These are phyloP conservation scores for Myxozyma sirexii DNA, from an alignment of 805 yeast species.

Conservation along the genomic window DNA sequence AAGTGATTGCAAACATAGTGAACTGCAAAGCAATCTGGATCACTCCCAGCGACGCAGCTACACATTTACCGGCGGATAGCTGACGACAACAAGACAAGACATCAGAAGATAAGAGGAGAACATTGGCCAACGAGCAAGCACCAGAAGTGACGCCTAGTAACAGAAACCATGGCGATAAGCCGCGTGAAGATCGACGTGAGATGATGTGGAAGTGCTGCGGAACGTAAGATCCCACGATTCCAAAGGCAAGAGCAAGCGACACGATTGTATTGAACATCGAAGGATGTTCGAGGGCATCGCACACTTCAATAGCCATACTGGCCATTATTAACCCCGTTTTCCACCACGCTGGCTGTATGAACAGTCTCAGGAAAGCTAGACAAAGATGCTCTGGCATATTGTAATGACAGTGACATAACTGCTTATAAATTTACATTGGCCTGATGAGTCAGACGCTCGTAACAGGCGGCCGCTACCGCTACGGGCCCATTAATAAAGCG, in stretches of 20 bases:
- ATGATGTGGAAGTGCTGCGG: slow-evolving; percentile 74
- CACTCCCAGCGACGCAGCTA: slow-evolving; percentile 66
- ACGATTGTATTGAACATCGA: slow-evolving; percentile 52
- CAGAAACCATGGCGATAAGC: slow-evolving; percentile 72
- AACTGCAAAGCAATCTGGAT: slow-evolving; percentile 69
- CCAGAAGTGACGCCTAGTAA: slow-evolving; percentile 72
- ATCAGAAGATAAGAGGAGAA: slow-evolving; percentile 60
- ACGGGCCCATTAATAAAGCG: too few species aligned
- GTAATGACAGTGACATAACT: too few species aligned
- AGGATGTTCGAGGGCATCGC: slow-evolving; percentile 48
- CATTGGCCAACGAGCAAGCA: slow-evolving; percentile 67
- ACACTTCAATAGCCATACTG: slow-evolving; percentile 11
- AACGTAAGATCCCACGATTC: slow-evolving; percentile 68
- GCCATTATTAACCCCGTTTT: neutral
- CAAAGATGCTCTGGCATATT: too few species aligned
- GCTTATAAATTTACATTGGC: too few species aligned
- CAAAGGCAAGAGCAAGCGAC: slow-evolving; percentile 60
- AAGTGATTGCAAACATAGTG: slow-evolving; percentile 57
- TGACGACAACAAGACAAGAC: slow-evolving; percentile 63
- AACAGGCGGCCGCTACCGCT: too few species aligned
- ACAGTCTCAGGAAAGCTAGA: neutral
- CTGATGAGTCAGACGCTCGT: too few species aligned
- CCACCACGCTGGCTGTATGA: neutral
- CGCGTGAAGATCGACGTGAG: slow-evolving; percentile 66
- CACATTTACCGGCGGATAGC: slow-evolving; percentile 55